Conservation (phyloP, 176 grass and related monocot species). For the Carex pumila region DNA sequence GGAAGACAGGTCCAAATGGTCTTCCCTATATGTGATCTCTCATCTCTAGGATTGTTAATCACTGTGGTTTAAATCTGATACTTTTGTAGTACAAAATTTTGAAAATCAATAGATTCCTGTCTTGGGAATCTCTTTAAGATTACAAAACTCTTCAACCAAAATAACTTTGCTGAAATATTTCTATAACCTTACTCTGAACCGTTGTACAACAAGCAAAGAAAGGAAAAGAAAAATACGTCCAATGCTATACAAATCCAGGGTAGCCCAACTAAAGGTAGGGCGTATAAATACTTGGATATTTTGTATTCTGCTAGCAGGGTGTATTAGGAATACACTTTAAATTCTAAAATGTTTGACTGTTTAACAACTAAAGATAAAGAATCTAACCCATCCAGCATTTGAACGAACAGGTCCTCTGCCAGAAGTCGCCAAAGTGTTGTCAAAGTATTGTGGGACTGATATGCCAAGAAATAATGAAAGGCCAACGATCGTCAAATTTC, state of each 20-base stretch:
- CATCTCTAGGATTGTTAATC: not conserved
- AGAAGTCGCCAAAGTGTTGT: conserved; percentile 36
- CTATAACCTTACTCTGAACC: not conserved
- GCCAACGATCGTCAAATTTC: conserved; percentile 44
- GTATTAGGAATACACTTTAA: not conserved
- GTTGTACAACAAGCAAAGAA: not conserved
- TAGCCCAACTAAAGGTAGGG: not conserved
- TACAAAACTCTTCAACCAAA: not conserved
- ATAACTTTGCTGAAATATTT: not conserved
- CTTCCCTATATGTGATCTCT: not conserved
- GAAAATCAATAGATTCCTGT: not conserved
- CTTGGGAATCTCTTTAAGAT: not conserved
- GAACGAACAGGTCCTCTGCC: conserved; percentile 42
- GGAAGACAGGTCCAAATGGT: not conserved
- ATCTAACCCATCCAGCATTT: conserved; percentile 42
- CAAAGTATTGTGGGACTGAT: conserved; percentile 48
- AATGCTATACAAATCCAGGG: not conserved
- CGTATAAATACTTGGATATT: not conserved
- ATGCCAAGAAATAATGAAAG: conserved; percentile 53
- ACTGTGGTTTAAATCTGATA: not conserved
- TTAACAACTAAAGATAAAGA: not conserved
- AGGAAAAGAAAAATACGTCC: not conserved
- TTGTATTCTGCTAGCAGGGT: not conserved
- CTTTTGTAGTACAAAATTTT: not conserved
- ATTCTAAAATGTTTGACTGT: not conserved